A percentile compares a stretch with the other conserved stretches of the same genome.
Evolutionary conservation across 2,329 filamentous ascomycete genomes (phyloP).

Genomic region (Colletotrichum siamense): DNA sequence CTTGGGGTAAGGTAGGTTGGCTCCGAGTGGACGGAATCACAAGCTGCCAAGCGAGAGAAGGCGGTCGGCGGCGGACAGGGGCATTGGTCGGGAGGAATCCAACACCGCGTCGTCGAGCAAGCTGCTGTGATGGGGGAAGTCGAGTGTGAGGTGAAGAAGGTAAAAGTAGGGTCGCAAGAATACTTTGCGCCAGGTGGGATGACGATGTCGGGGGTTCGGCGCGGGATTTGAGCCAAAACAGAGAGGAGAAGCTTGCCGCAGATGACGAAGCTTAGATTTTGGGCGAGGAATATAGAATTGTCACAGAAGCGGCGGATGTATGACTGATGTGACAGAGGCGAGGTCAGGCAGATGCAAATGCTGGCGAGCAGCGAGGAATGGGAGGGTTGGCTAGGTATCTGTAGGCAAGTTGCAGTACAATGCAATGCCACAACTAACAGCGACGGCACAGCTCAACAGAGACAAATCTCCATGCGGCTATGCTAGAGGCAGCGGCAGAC

Average conservation of each 20-base stretch:
- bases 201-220: neutral
- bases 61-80: conserved; percentile 1
- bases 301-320: neutral
- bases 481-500: neutral
- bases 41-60: conserved; percentile 5
- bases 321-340: conserved; percentile 14
- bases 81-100: conserved; percentile 8
- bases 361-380: neutral
- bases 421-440: neutral
- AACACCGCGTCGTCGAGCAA: neutral
- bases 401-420: neutral
- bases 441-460: neutral
- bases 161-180: neutral
- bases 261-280: neutral
- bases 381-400: neutral
- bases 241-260: neutral
- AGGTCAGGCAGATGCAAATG: neutral
- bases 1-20: neutral
- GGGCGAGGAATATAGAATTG: neutral
- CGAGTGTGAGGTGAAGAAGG: neutral
- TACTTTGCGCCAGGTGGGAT: neutral
- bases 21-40: neutral
- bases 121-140: neutral
- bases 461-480: neutral
- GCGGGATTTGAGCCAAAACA: neutral